phyloP scores from a whole-genome alignment of 2,329 filamentous ascomycete genomes.

The Fusarium metavorans region DNA sequence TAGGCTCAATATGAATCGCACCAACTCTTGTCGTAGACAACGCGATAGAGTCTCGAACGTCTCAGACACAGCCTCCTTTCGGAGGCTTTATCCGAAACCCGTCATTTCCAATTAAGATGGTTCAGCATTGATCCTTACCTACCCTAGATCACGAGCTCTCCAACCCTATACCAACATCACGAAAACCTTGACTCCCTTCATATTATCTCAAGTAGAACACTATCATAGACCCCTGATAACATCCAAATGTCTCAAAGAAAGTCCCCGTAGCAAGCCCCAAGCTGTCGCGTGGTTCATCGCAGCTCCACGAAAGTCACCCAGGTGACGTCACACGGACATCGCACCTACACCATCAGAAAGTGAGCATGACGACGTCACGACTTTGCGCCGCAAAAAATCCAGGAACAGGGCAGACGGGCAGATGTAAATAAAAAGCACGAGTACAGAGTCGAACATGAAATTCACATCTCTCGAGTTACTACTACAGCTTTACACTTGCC shows the following conservation, averaged over 20 bases:
- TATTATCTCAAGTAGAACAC: background rate
- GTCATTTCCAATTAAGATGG: background rate
- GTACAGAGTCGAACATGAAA: background rate
- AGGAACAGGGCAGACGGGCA: slow-evolving; percentile 22
- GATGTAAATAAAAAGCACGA: background rate
- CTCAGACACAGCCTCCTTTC: background rate
- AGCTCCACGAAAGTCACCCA: background rate
- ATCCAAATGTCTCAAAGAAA: background rate
- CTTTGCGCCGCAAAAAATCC: slow-evolving; percentile 15
- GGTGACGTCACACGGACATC: slow-evolving; percentile 44
- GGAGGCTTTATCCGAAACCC: background rate
- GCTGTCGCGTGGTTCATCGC: slow-evolving; percentile 35
- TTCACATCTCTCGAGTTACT: background rate
- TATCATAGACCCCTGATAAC: background rate
- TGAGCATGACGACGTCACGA: slow-evolving; percentile 47
- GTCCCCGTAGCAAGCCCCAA: background rate
- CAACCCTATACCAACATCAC: background rate
- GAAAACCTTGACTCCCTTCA: background rate
- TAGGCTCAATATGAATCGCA: background rate
- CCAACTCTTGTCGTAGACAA: background rate
- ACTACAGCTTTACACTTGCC: background rate
- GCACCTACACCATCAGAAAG: slow-evolving; percentile 21
- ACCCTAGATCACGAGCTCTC: background rate
- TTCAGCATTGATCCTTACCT: background rate
- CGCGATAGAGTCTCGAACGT: background rate